Conservation (phyloP, 1,139 yeast species). For the Scheffersomyces illinoinensis region DNA sequence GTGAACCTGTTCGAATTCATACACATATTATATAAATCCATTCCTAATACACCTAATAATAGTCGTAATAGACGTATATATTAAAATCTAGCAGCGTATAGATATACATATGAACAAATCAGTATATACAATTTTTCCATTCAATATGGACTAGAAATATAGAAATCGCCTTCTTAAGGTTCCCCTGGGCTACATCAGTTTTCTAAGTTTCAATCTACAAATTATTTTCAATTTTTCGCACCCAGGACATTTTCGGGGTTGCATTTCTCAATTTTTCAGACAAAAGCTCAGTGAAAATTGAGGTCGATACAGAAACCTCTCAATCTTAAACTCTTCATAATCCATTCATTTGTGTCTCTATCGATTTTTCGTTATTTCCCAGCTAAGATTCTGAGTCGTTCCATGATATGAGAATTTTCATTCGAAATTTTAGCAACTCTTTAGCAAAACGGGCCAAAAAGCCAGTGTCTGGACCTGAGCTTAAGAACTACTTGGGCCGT, state of each 20-base stretch:
- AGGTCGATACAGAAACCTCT: not conserved
- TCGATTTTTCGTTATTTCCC: not conserved
- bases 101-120: not conserved
- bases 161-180: not conserved
- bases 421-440: not conserved
- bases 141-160: not conserved
- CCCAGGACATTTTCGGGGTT: not conserved
- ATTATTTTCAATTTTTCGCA: not conserved
- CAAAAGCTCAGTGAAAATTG: not conserved
- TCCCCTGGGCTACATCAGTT: no score
- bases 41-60: not conserved
- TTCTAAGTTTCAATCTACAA: not conserved
- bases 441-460: not conserved
- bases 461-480: not conserved
- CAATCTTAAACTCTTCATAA: constrained; percentile 1
- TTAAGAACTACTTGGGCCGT: constrained; percentile 42
- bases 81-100: not conserved
- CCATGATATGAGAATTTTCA: not conserved
- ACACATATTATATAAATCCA: not conserved
- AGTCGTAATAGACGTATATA: not conserved
- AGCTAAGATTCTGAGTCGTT: not conserved
- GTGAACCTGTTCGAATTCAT: not conserved
- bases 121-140: no score
- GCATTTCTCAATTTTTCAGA: not conserved
- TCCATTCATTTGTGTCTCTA: not conserved